phyloP scores from a whole-genome alignment of 2,329 filamentous ascomycete genomes.

The Elsinoe perseae region DNA sequence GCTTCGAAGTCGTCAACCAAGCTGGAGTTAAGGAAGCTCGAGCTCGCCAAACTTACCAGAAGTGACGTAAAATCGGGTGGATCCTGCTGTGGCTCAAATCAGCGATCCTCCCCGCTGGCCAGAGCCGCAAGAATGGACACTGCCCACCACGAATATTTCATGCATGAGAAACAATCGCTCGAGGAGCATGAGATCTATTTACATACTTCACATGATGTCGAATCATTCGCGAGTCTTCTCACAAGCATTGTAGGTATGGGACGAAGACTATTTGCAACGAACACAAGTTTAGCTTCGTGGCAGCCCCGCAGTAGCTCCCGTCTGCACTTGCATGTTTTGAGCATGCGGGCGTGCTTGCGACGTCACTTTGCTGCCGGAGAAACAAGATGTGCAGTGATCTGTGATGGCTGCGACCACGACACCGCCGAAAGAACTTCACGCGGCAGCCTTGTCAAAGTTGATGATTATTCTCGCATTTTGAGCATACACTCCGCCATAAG shows the following conservation, averaged over 20 bases:
- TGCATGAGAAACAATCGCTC: no score
- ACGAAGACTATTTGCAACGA: background rate
- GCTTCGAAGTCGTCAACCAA: background rate
- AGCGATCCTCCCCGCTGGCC: background rate
- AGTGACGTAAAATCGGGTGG: background rate
- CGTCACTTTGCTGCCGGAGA: slow-evolving; percentile 3
- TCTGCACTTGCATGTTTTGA: slow-evolving; percentile 12
- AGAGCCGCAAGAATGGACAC: background rate
- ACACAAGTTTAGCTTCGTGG: background rate
- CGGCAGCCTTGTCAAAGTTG: background rate
- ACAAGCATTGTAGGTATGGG: no score
- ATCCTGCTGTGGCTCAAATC: slow-evolving; percentile 2
- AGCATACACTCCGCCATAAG: background rate
- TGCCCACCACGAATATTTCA: no score
- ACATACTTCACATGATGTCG: no score
- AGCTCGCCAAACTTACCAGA: slow-evolving; percentile 2
- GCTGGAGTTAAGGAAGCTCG: background rate
- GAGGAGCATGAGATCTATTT: no score
- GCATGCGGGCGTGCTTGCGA: background rate
- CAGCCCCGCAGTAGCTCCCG: slow-evolving; percentile 8
- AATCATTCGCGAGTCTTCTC: no score
- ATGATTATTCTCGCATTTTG: background rate
- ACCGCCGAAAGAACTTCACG: background rate
- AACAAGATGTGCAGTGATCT: slow-evolving; percentile 14
- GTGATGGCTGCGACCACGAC: slow-evolving; percentile 8